These are phyloP conservation scores for Phaeodactylum tricornutum DNA, from an alignment of 108 stramenopile genomes.

Conservation along the genomic window DNA sequence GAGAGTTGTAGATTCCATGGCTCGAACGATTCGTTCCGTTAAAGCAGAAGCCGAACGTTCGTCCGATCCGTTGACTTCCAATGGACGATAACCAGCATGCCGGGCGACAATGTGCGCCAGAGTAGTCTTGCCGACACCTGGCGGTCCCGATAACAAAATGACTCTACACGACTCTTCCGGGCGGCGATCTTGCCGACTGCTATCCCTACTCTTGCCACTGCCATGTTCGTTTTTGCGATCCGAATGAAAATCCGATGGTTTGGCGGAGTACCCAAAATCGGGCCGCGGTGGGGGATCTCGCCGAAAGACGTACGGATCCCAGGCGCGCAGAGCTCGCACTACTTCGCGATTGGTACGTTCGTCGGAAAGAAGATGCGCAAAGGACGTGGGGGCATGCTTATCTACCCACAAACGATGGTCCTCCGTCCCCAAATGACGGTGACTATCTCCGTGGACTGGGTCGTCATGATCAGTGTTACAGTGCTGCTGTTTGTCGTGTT, in stretches of 20 bases:
- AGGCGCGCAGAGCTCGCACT: constrained; percentile 70
- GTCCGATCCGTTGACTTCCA: constrained; percentile 96
- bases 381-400: constrained; percentile 84
- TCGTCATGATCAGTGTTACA: constrained; percentile 1
- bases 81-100: constrained; percentile 86
- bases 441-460: neutral
- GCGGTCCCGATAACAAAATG: constrained; percentile 83
- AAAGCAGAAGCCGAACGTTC: constrained; percentile 85
- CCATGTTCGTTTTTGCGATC: constrained; percentile 1
- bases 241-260: constrained; percentile 1
- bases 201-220: too few species aligned
- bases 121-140: constrained; percentile 96
- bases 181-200: constrained; percentile 40
- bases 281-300: constrained; percentile 49
- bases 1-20: constrained; percentile 81
- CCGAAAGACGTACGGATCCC: constrained; percentile 95
- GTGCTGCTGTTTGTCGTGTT: constrained; percentile 17
- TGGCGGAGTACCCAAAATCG: constrained; percentile 9
- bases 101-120: constrained; percentile 87
- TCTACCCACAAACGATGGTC: constrained; percentile 73
- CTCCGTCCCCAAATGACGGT: neutral
- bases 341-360: constrained; percentile 93
- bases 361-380: constrained; percentile 85
- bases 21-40: constrained; percentile 59
- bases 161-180: constrained; percentile 60